Evolutionary conservation across 371 early-diverging fungal genomes (phyloP).

Genomic region (Mucor sp.): DNA sequence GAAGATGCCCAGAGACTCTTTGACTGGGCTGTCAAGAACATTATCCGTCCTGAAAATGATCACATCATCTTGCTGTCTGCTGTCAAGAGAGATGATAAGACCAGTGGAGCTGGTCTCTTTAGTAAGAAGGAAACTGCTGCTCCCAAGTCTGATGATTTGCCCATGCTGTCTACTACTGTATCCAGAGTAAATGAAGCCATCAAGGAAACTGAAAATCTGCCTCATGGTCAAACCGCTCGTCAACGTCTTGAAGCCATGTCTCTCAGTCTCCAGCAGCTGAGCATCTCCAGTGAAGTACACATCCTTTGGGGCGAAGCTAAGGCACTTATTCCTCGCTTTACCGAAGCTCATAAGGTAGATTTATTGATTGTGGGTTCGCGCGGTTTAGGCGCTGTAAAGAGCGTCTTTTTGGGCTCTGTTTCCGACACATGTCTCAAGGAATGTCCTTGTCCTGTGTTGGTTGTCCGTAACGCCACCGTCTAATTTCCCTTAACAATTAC

Average conservation of each 20-base stretch:
- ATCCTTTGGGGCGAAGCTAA: conserved; percentile 53
- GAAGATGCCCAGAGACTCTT: conserved; percentile 52
- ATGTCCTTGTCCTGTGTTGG: conserved; percentile 55
- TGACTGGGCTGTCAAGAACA: conserved; percentile 51
- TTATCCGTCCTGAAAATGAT: conserved; percentile 44
- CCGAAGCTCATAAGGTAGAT: conserved; percentile 45
- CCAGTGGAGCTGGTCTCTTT: conserved; percentile 4
- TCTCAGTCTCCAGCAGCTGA: conserved; percentile 22
- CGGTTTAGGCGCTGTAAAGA: conserved; percentile 51
- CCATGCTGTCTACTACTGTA: conserved; percentile 41
- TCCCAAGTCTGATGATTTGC: conserved; percentile 17
- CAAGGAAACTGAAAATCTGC: conserved; percentile 26
- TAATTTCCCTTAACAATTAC: conserved; percentile 11
- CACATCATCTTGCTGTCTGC: conserved; percentile 50
- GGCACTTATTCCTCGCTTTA: conserved; percentile 40
- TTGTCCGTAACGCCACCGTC: conserved; percentile 49
- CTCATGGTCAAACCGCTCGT: conserved; percentile 33
- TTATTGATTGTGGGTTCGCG: conserved; percentile 52
- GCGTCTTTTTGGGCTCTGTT: conserved; percentile 53
- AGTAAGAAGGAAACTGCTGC: neutral
- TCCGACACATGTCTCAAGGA: conserved; percentile 50
- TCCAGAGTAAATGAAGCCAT: conserved; percentile 36
- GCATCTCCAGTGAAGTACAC: conserved; percentile 49
- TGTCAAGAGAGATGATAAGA: conserved; percentile 22
- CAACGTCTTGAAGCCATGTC: conserved; percentile 39